Evolutionary conservation across 495 filamentous ascomycete genomes (phyloP).

Genomic region (Letharia columbiana): DNA sequence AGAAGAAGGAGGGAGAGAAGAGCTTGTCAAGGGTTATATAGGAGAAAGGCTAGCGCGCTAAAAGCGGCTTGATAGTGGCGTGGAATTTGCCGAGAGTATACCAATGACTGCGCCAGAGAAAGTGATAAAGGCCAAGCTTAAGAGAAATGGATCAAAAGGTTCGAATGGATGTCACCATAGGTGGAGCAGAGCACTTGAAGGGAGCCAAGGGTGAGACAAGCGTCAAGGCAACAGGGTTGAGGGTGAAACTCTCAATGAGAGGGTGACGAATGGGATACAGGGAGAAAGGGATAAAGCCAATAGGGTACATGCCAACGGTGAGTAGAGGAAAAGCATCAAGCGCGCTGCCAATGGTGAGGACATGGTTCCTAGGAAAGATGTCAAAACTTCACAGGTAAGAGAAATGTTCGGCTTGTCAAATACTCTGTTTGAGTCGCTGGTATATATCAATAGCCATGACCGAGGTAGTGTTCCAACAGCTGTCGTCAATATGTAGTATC

Average conservation of each 20-base stretch:
- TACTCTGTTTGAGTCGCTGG: not conserved
- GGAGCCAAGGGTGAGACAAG: not conserved
- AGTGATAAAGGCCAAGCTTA: slow-evolving; percentile 58
- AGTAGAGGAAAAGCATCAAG: not conserved
- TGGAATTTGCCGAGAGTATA: slow-evolving; percentile 56
- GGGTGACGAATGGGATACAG: not conserved
- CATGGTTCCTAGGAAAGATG: not conserved
- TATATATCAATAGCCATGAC: not conserved
- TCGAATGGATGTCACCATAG: not conserved
- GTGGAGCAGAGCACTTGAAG: not conserved
- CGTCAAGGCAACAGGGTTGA: not conserved
- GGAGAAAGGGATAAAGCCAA: not conserved
- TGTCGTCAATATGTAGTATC: too few species aligned
- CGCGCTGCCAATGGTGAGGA: not conserved
- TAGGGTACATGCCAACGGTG: not conserved
- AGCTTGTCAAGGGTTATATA: slow-evolving; percentile 54
- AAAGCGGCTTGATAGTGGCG: slow-evolving; percentile 62
- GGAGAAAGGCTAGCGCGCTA: slow-evolving; percentile 49
- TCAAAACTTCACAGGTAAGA: not conserved
- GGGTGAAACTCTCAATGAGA: not conserved
- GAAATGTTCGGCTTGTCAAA: not conserved
- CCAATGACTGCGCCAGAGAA: slow-evolving; percentile 71
- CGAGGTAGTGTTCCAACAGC: not conserved
- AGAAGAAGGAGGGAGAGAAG: slow-evolving; percentile 36
- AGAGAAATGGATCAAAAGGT: slow-evolving; percentile 41